These are phyloP conservation scores for Debaryomyces tyrocola DNA, from an alignment of 805 yeast species.

Conservation along the genomic window DNA sequence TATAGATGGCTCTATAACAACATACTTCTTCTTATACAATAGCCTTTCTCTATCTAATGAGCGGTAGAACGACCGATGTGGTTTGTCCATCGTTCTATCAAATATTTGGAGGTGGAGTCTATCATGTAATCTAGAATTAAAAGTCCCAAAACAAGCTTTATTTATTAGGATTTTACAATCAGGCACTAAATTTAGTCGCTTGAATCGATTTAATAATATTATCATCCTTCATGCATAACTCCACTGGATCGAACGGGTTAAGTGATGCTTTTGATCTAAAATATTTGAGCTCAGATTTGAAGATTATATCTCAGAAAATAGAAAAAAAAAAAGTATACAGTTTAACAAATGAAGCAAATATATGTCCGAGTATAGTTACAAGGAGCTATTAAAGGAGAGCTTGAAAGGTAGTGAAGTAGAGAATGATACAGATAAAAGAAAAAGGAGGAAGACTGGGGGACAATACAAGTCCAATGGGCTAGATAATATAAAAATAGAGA, in stretches of 20 bases:
- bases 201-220: neutral
- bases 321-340: neutral
- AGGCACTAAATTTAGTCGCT: neutral
- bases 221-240: neutral
- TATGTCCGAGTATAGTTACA: constrained; percentile 15
- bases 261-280: no score
- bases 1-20: constrained; percentile 9
- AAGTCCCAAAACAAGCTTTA: neutral
- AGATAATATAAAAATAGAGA: neutral
- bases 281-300: no score
- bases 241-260: neutral
- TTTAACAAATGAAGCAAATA: neutral
- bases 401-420: neutral
- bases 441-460: neutral
- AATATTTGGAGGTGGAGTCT: neutral
- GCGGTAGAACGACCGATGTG: constrained; percentile 16
- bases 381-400: constrained; percentile 8
- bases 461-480: neutral
- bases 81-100: constrained; percentile 15
- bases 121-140: neutral
- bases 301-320: neutral
- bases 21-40: constrained; percentile 8
- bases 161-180: neutral
- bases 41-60: constrained; percentile 10
- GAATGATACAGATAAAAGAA: constrained; percentile 1